A percentile compares a stretch with the other conserved stretches of the same genome.
Evolutionary conservation across 306 rosid species (phyloP).

Genomic region (Malus sylvestris): DNA sequence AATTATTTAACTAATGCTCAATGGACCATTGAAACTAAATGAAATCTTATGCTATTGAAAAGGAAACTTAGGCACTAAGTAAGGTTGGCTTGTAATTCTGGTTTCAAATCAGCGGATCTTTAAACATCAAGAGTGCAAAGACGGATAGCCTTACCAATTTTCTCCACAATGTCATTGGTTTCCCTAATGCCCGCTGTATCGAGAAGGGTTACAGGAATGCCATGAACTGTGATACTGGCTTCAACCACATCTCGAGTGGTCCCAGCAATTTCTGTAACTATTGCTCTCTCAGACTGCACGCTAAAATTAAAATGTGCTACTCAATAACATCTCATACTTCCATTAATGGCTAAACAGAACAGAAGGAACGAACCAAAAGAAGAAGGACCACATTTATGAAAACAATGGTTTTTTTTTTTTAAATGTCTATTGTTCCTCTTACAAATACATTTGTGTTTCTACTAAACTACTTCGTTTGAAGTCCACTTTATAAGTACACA

Average conservation of each 20-base stretch:
- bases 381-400: neutral
- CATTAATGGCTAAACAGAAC: neutral
- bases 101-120: neutral
- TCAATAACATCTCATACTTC: slow-evolving; percentile 34
- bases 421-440: neutral
- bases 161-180: slow-evolving; percentile 89
- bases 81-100: slow-evolving; percentile 1
- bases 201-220: slow-evolving; percentile 90
- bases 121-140: slow-evolving; percentile 10
- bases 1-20: neutral
- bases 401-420: neutral
- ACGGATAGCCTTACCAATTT: slow-evolving; percentile 54
- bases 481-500: neutral
- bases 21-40: neutral
- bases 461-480: neutral
- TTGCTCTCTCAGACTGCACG: slow-evolving; percentile 98
- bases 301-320: slow-evolving; percentile 47
- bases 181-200: slow-evolving; percentile 98
- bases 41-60: neutral
- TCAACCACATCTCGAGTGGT: slow-evolving; percentile 96
- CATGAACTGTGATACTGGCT: slow-evolving; percentile 66
- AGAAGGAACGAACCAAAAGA: neutral
- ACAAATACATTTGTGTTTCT: neutral
- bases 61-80: neutral
- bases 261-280: slow-evolving; percentile 97